A percentile compares a stretch with the other conserved stretches of the same genome.
These are phyloP conservation scores for Hypoxylon sp. DNA, from an alignment of 2,329 filamentous ascomycete genomes.

Conservation along the genomic window DNA sequence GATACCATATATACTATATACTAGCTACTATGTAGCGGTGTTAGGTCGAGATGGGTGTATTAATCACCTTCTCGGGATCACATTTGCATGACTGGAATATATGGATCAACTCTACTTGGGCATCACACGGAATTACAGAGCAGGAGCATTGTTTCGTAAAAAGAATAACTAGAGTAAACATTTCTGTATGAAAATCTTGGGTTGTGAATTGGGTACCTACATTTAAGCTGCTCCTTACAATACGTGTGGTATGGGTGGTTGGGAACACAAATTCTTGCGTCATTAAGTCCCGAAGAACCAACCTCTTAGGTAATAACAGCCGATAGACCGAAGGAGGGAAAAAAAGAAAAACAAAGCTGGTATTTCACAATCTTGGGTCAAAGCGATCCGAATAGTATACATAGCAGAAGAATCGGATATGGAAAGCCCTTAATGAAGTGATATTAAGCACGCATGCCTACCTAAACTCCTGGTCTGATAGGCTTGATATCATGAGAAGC, in stretches of 20 bases:
- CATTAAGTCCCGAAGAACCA: neutral
- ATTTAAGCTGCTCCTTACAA: too few species aligned
- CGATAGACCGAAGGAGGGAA: neutral
- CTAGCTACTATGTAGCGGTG: constrained; percentile 1
- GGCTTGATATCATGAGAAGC: neutral
- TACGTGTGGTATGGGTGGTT: neutral
- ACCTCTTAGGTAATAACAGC: too few species aligned
- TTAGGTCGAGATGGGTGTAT: constrained; percentile 7
- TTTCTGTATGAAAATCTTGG: too few species aligned
- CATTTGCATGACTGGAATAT: neutral
- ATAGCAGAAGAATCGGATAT: neutral
- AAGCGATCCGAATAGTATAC: neutral
- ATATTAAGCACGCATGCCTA: neutral
- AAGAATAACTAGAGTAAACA: neutral
- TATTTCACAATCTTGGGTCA: neutral
- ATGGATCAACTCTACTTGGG: constrained; percentile 1
- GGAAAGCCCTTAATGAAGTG: neutral
- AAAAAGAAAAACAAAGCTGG: neutral
- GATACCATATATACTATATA: neutral
- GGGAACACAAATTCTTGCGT: neutral
- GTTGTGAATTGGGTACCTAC: too few species aligned
- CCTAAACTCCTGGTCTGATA: neutral
- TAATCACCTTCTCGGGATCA: neutral
- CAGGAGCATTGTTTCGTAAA: neutral
- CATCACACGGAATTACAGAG: neutral